Base-by-base conservation (phyloP, 2,329 filamentous ascomycete species). In the Pleomassaria siparia region DNA sequence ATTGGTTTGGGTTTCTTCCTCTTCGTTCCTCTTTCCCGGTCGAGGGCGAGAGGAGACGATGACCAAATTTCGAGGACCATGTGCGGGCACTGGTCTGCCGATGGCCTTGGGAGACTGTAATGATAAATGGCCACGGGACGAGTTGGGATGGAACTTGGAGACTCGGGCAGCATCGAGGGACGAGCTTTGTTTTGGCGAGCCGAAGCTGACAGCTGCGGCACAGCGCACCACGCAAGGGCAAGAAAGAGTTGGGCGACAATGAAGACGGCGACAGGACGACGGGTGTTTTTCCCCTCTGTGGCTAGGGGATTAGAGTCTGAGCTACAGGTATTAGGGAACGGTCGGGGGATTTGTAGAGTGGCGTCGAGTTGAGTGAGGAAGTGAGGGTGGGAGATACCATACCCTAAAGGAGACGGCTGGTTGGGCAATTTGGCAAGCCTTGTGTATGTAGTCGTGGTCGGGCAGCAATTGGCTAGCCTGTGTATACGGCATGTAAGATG, bases 1-100 rank as follows among this genome's bases (percentile, higher is more conserved):
- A 46, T 49, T 56, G n/a, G n/a, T 53, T 40, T 21, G 18, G 47
- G 46, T 44, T 44, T 51, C 52, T 50, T 50, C 49, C 11, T 9
- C 24, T 39, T 57, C 49, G 57, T 54, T 44, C 56, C 65, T 49
- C 54, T 67, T 64, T 64, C 61, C 50, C 49, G 52, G 46, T 50
- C 46, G 50, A 53, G 46, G 50, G 46, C 43, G 37, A 12, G 24
- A 15, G 18, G 37, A 10, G 5, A 10, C 39, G 28, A 39, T 66
- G 60, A 64, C 45, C 49, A 37, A 49, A 40, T 44, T 51, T 51
- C 40, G 46, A 20, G 9, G 50, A 47, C 58, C 53, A 55, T n/a
- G 58, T 61, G 66, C 66, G 46, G 66, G 66, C 66, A 59, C 60
- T 58, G 65, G 63, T 56, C 50, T 44, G 52, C 48, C 41, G 46